phyloP scores from a whole-genome alignment of 495 filamentous ascomycete species.

The Neurospora cerealis region DNA sequence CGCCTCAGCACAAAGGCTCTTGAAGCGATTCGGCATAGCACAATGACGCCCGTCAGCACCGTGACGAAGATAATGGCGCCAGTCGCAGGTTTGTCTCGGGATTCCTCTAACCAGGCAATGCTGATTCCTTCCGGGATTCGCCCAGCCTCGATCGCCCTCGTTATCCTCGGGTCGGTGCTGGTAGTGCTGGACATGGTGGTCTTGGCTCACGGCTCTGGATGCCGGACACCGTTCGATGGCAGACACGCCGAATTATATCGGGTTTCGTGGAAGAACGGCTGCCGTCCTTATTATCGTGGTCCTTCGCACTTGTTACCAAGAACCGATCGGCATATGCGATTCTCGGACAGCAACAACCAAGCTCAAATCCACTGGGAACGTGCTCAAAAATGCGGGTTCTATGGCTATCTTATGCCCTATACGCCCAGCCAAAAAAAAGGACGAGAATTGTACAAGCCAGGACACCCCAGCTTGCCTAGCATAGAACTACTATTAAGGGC shows the following conservation, averaged over 20 bases:
- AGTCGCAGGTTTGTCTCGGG: constrained; percentile 27
- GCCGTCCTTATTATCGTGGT: background rate
- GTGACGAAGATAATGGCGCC: constrained; percentile 32
- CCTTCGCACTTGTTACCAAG: background rate
- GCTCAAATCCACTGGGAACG: background rate
- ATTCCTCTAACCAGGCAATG: constrained; percentile 29
- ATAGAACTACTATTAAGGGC: background rate
- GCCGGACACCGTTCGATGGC: background rate
- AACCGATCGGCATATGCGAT: background rate
- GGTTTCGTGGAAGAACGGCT: background rate
- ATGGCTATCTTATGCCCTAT: background rate
- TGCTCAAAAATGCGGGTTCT: background rate
- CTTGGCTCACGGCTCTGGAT: background rate
- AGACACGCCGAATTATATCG: background rate
- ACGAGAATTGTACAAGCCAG: background rate
- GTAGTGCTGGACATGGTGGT: background rate
- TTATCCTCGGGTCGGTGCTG: constrained; percentile 1
- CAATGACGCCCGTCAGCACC: constrained; percentile 22
- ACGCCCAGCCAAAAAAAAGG: background rate
- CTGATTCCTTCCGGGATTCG: constrained; percentile 25
- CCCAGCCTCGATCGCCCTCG: constrained; percentile 6
- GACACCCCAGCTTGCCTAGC: background rate
- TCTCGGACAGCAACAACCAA: background rate
- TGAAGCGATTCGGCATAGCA: constrained; percentile 26
- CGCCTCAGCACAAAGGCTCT: constrained; percentile 25